Evolutionary conservation across 2,329 filamentous ascomycete genomes (phyloP).

Genomic region (Alternaria sp.): DNA sequence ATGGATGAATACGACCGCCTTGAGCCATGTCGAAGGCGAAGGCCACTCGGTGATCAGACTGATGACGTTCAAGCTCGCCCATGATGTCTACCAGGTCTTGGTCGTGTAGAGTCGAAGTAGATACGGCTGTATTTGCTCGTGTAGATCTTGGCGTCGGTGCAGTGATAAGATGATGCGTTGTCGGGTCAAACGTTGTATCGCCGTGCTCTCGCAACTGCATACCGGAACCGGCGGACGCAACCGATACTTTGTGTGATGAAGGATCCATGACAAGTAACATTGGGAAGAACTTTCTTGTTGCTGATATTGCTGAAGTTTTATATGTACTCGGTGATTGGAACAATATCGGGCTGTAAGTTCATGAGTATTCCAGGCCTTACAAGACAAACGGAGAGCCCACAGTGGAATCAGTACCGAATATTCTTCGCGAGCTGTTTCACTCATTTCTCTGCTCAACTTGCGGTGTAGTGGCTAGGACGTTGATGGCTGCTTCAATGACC

Average conservation of each 20-base stretch:
- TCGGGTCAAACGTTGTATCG: background rate
- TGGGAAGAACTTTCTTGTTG: background rate
- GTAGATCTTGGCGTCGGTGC: background rate
- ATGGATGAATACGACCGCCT: background rate
- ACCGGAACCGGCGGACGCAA: background rate
- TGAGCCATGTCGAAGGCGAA: background rate
- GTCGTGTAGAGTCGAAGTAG: conserved; percentile 2
- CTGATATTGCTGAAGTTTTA: background rate
- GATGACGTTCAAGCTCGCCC: conserved; percentile 7
- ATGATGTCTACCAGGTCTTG: conserved; percentile 18
- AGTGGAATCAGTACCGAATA: background rate
- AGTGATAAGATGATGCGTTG: background rate
- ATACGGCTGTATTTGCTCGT: background rate
- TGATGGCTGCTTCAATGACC: background rate
- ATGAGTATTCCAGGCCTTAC: background rate
- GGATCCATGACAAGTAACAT: background rate
- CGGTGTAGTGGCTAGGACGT: background rate
- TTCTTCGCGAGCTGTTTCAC: background rate
- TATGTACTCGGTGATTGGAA: background rate
- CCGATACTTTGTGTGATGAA: background rate
- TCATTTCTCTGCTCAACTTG: background rate
- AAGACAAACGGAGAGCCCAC: background rate
- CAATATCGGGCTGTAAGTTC: background rate
- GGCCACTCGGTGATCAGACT: background rate
- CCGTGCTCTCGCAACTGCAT: background rate